These are phyloP conservation scores for Epichloe aotearoae DNA, from an alignment of 2,329 filamentous ascomycete species.

Conservation along the genomic window DNA sequence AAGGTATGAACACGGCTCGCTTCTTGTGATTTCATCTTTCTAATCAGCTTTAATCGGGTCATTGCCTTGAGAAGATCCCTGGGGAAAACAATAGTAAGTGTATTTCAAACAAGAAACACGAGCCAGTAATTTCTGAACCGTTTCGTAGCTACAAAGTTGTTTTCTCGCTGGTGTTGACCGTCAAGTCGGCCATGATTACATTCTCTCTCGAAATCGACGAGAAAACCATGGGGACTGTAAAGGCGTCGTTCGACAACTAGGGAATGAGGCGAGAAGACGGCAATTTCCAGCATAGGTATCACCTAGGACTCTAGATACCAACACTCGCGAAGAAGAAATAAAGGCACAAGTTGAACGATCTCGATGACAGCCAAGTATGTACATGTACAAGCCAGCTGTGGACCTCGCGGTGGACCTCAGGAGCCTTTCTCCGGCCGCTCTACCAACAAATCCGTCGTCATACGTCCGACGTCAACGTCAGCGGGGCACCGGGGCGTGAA, in stretches of 20 bases:
- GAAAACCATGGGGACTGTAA: background rate
- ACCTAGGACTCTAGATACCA: too few species aligned
- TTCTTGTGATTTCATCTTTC: too few species aligned
- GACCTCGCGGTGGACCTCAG: background rate
- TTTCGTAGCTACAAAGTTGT: background rate
- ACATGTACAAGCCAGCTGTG: background rate
- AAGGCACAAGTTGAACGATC: background rate
- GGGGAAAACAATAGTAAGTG: too few species aligned
- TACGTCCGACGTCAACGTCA: background rate
- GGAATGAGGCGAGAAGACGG: too few species aligned
- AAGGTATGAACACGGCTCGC: too few species aligned
- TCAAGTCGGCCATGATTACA: conserved; percentile 3
- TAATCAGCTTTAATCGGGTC: too few species aligned
- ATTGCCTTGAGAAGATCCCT: too few species aligned
- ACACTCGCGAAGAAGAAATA: too few species aligned
- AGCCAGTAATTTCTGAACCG: too few species aligned
- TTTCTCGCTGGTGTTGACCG: background rate
- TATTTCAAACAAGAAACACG: too few species aligned
- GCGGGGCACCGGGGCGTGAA: too few species aligned
- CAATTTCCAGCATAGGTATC: too few species aligned
- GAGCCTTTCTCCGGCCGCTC: background rate
- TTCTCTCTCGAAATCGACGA: conserved; percentile 1
- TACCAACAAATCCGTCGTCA: background rate
- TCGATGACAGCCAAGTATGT: background rate
- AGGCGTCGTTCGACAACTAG: background rate